phyloP scores from a whole-genome alignment of 164 flowering plant species.

The Malania oleifera region DNA sequence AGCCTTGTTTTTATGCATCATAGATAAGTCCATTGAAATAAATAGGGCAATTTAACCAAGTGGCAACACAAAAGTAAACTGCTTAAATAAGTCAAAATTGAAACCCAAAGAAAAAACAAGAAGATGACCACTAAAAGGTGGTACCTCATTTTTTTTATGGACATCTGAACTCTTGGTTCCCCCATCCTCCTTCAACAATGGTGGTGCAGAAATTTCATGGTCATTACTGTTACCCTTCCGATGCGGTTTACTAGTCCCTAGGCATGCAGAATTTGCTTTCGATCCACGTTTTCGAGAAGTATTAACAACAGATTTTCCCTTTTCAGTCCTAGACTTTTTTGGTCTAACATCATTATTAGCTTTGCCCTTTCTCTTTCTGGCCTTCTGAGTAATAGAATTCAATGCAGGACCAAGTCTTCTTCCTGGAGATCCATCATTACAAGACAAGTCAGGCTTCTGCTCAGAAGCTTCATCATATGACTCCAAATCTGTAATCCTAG shows the following conservation, averaged over 20 bases:
- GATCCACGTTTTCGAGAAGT: constrained; percentile 26
- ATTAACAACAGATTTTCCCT: constrained; percentile 32
- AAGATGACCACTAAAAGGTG: not conserved
- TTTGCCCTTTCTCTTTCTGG: constrained; percentile 48
- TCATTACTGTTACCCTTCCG: constrained; percentile 27
- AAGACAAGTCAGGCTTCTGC: constrained; percentile 25
- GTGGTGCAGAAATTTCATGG: constrained; percentile 19
- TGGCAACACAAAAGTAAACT: no score
- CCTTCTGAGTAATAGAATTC: constrained; percentile 24
- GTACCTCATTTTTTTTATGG: constrained; percentile 50
- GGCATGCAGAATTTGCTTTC: constrained; percentile 20
- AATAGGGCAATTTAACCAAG: no score
- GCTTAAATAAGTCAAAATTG: not conserved
- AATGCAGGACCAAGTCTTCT: constrained; percentile 23
- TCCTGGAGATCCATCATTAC: constrained; percentile 23
- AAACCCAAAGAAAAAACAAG: not conserved
- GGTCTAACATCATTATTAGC: constrained; percentile 18
- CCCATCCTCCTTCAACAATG: constrained; percentile 27
- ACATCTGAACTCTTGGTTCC: constrained; percentile 23
- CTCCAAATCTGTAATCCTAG: constrained; percentile 18
- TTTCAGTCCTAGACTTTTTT: constrained; percentile 44
- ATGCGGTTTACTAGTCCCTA: constrained; percentile 28
- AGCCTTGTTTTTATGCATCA: no score
- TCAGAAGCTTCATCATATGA: constrained; percentile 29
- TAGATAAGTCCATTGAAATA: no score